Conservation (phyloP, 129 eudicot genomes). For the Flaveria brownii region DNA sequence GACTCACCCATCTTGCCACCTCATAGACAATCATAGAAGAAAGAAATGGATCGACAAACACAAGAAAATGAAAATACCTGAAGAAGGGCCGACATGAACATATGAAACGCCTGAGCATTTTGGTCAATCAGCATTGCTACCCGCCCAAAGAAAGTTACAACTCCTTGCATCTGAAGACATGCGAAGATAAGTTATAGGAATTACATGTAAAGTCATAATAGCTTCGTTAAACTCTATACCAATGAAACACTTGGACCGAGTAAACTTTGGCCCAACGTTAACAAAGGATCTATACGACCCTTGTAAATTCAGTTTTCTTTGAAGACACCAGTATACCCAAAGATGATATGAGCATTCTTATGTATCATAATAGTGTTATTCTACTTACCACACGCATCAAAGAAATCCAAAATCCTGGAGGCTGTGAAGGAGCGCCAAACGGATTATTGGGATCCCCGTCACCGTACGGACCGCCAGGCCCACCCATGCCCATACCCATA, state of each 20-base stretch:
- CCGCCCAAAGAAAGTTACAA: constrained; percentile 82
- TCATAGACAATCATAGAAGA: neutral
- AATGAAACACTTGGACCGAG: too few species aligned
- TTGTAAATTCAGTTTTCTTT: neutral
- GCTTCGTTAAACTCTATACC: neutral
- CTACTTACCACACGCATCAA: constrained; percentile 83
- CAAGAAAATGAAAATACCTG: constrained; percentile 51
- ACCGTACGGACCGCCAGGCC: constrained; percentile 77
- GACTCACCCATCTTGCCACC: neutral
- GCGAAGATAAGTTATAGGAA: neutral
- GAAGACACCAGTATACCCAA: neutral
- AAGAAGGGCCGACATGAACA: constrained; percentile 90
- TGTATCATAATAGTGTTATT: neutral
- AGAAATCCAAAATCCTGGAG: constrained; percentile 90
- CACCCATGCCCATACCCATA: constrained; percentile 59
- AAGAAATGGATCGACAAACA: neutral
- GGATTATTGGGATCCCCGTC: constrained; percentile 93
- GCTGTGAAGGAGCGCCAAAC: constrained; percentile 76
- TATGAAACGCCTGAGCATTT: constrained; percentile 86
- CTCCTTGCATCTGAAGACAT: constrained; percentile 73
- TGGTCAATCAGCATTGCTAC: constrained; percentile 81
- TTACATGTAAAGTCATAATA: neutral
- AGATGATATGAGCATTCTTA: constrained; percentile 50
- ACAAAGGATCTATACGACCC: neutral
- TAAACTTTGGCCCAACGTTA: too few species aligned